A percentile compares a stretch with the other conserved stretches of the same genome.
Evolutionary conservation across 2,329 filamentous ascomycete species (phyloP).

Genomic region (Teratosphaeria viscida): DNA sequence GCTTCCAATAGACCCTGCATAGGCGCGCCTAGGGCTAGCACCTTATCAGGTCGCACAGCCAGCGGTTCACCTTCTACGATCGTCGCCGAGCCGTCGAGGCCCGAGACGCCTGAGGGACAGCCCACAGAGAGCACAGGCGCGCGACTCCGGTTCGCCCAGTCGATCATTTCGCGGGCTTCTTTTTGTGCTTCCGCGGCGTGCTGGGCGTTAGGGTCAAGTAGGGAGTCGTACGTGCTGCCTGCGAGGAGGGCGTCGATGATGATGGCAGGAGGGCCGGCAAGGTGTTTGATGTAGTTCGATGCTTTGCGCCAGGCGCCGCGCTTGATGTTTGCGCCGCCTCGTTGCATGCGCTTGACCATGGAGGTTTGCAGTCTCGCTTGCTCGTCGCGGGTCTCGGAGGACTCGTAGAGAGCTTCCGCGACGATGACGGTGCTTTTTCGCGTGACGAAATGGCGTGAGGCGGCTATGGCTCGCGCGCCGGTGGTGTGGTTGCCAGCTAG

Average conservation of each 20-base stretch:
- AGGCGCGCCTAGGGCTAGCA: slow-evolving; percentile 78
- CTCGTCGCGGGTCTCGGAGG: slow-evolving; percentile 68
- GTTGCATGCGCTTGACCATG: slow-evolving; percentile 66
- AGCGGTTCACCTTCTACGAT: slow-evolving; percentile 64
- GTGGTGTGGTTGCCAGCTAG: slow-evolving; percentile 94
- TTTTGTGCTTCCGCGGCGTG: slow-evolving; percentile 56
- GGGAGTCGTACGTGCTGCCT: slow-evolving; percentile 78
- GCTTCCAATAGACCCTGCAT: slow-evolving; percentile 75
- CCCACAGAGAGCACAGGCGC: slow-evolving; percentile 80
- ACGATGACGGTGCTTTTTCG: slow-evolving; percentile 72
- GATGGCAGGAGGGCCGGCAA: slow-evolving; percentile 59
- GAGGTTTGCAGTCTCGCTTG: slow-evolving; percentile 71
- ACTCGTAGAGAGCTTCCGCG: slow-evolving; percentile 75
- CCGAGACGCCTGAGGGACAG: slow-evolving; percentile 79
- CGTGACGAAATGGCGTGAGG: slow-evolving; percentile 76
- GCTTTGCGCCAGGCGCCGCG: slow-evolving; percentile 46
- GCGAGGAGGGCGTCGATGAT: slow-evolving; percentile 85
- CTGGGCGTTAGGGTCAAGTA: slow-evolving; percentile 39
- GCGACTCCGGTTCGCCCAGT: slow-evolving; percentile 84
- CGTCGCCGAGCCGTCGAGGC: slow-evolving; percentile 57
- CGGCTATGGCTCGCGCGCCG: slow-evolving; percentile 72
- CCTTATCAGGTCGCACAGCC: slow-evolving; percentile 69
- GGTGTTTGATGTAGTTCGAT: slow-evolving; percentile 41
- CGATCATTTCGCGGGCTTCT: slow-evolving; percentile 78
- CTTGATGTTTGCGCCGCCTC: slow-evolving; percentile 49